Evolutionary conservation across 192 early-diverging fungal genomes (phyloP), one percentile per base, ranked within the genome.

Genomic region (Coemansia sp.): DNA sequence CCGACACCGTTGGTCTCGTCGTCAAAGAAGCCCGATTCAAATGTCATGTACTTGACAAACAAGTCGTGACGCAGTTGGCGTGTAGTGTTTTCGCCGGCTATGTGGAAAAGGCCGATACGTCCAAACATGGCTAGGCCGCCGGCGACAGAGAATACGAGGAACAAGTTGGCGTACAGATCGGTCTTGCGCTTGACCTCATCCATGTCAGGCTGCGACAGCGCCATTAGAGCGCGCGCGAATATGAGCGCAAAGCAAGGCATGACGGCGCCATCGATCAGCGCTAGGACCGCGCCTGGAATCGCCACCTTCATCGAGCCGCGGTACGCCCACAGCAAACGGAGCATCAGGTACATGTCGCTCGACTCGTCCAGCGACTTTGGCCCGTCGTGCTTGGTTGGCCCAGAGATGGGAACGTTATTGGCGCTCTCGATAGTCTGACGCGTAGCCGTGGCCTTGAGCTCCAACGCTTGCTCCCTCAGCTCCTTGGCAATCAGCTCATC

Each of bases 221-320:
- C 65, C 34, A 68, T 67, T 1, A 84, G 73, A 19, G 74, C 62
- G 7, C 78, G 61, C 11, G 89, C 69, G 58, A 86, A 90, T 34
- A 90, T 73, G n/a, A 92, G 73, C 31, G 94, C 85, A 78, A 94
- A 96, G 15, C 89, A 72, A 3, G 94, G 94, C 84, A 92, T 89
- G 5, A 93, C 85, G 1, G 85, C 86, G 60, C 93, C 95, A 68
- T 86, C 85, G 21, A 87, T 70, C 2, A 69, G 4, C 25, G 86
- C 57, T 0, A 87, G 58, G 14, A 80, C n/a, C 4, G 53, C 23
- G 31, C 72, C 75, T 1, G 76, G 75, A 48, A 78, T 70, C 1
- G 72, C 67, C 3, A 60, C 66, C 38, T n/a, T 53, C 71, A 82
- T 73, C 17, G 74, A 70, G 23, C 71, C 62, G 11, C 66, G 64